phyloP scores from a whole-genome alignment of 169 alveolate genomes.

The Ichthyophthirius multifiliis region DNA sequence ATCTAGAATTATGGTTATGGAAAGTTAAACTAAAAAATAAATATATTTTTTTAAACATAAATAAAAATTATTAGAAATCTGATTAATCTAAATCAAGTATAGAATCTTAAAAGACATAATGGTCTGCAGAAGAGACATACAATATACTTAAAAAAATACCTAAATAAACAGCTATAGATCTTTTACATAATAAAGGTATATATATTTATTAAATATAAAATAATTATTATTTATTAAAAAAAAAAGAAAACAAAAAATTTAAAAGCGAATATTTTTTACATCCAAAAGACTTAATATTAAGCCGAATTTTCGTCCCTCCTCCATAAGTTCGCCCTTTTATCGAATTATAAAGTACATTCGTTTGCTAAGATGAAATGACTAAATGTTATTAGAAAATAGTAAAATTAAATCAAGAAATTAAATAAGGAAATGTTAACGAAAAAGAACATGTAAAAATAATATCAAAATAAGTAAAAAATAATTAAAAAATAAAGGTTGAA shows the following conservation, averaged over 20 bases:
- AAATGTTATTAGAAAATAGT: background rate
- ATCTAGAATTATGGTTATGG: too few species aligned
- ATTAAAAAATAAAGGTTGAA: conserved; percentile 32
- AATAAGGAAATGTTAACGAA: background rate
- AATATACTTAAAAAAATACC: too few species aligned
- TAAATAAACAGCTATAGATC: too few species aligned
- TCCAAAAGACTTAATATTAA: conserved; percentile 96
- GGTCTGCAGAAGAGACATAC: too few species aligned
- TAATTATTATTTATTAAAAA: conserved; percentile 79
- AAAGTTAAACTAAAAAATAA: too few species aligned
- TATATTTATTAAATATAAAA: too few species aligned
- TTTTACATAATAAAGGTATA: too few species aligned
- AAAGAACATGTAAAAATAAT: background rate
- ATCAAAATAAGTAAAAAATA: background rate
- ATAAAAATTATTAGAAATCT: too few species aligned
- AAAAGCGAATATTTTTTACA: background rate
- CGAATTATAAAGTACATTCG: conserved; percentile 55
- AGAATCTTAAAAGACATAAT: too few species aligned
- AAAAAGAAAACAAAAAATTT: too few species aligned
- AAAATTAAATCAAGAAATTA: background rate
- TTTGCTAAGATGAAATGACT: background rate
- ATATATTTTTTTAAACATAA: too few species aligned
- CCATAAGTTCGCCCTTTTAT: conserved; percentile 99
- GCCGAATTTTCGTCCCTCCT: conserved; percentile 97
- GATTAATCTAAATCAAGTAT: too few species aligned